These are phyloP conservation scores for Drechmeria coniospora DNA, from an alignment of 2,329 filamentous ascomycete genomes.

Conservation along the genomic window DNA sequence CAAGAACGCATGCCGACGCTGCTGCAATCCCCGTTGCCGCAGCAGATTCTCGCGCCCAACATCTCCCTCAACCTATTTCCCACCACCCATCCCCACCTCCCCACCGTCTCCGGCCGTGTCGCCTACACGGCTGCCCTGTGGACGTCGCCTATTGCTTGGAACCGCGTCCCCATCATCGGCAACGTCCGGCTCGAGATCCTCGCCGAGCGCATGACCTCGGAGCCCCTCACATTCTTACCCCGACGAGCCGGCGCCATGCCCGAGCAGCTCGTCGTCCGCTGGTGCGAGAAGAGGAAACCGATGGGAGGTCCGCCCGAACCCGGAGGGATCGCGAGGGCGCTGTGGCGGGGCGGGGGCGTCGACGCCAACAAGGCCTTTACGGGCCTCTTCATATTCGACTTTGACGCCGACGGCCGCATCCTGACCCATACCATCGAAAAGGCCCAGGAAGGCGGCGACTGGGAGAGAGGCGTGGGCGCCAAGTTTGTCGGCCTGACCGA, in stretches of 20 bases:
- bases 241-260: constrained; percentile 37
- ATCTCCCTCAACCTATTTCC: constrained; percentile 58
- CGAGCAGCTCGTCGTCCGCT: constrained; percentile 82
- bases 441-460: constrained; percentile 67
- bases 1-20: constrained; percentile 53
- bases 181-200: constrained; percentile 80
- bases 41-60: constrained; percentile 61
- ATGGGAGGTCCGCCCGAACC: constrained; percentile 14
- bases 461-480: constrained; percentile 65
- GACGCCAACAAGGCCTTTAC: constrained; percentile 64
- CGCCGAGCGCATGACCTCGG: constrained; percentile 71
- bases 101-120: constrained; percentile 78
- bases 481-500: constrained; percentile 86
- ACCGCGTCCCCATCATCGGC: constrained; percentile 75
- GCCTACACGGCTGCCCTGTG: constrained; percentile 87
- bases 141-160: constrained; percentile 95
- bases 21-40: constrained; percentile 50
- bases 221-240: constrained; percentile 31
- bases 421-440: constrained; percentile 87
- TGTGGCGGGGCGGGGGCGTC: constrained; percentile 14
- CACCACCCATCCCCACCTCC: constrained; percentile 72
- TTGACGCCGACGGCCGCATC: constrained; percentile 74
- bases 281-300: constrained; percentile 40
- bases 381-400: constrained; percentile 89
- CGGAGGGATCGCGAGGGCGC: constrained; percentile 29